A percentile compares a stretch with the other conserved stretches of the same genome.
These are phyloP conservation scores for Paramecium tetraurelia DNA, from an alignment of 73 alveolate species.

Conservation along the genomic window DNA sequence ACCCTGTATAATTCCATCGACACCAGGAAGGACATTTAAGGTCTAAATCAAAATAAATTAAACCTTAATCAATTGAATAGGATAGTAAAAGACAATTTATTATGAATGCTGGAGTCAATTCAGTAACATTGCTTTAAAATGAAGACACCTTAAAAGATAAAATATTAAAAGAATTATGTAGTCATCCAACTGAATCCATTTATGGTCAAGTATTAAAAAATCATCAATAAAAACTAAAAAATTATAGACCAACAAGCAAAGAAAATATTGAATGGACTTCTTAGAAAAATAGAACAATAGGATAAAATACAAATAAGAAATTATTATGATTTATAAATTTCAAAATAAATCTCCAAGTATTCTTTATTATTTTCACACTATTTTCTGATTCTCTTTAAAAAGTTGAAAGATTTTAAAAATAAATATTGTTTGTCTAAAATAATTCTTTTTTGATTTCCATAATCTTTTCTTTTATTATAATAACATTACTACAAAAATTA, in stretches of 20 bases:
- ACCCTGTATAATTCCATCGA: not conserved
- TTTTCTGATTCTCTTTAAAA: not conserved
- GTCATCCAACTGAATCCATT: constrained; percentile 41
- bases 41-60: not conserved
- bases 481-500: too few relatives aligned
- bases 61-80: not conserved
- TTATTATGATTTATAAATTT: not conserved
- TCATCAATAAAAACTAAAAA: not conserved
- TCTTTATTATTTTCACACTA: too few relatives aligned
- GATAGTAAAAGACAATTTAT: constrained; percentile 8
- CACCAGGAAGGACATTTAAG: not conserved
- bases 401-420: too few relatives aligned
- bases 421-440: too few relatives aligned
- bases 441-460: too few relatives aligned
- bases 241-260: not conserved
- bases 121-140: not conserved
- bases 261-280: constrained; percentile 11
- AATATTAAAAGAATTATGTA: constrained; percentile 29
- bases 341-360: not conserved
- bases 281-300: not conserved
- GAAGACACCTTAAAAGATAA: constrained; percentile 13
- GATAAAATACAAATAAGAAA: not conserved
- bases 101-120: not conserved
- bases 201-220: not conserved
- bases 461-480: too few relatives aligned